These are phyloP conservation scores for Ceratocystis lukuohia DNA, from an alignment of 2,329 filamentous ascomycete genomes.

Conservation along the genomic window DNA sequence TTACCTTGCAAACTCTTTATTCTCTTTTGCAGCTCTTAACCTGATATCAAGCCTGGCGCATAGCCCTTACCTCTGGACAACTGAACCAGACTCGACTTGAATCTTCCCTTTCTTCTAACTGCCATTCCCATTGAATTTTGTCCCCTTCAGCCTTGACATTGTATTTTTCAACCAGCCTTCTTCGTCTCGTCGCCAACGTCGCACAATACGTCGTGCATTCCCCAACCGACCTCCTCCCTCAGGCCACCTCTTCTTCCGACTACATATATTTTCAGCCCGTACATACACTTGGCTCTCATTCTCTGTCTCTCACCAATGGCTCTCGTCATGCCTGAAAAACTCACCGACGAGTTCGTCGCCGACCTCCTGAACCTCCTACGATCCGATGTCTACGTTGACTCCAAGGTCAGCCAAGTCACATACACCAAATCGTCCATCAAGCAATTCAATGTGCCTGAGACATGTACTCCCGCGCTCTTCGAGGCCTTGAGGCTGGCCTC, in stretches of 20 bases:
- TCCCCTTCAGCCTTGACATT: no score
- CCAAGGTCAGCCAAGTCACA: conserved; percentile 58
- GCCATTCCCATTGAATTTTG: no score
- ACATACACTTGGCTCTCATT: no score
- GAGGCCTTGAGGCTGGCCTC: conserved; percentile 68
- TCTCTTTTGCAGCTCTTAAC: conserved; percentile 3
- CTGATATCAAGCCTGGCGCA: neutral
- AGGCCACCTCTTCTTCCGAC: neutral
- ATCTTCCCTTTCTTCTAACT: no score
- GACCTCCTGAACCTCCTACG: conserved; percentile 40
- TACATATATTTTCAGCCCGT: neutral
- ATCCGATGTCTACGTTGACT: conserved; percentile 43
- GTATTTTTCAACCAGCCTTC: no score
- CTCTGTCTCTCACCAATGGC: neutral
- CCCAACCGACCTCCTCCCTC: neutral
- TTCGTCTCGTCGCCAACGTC: no score
- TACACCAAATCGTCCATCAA: conserved; percentile 79
- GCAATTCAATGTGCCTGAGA: conserved; percentile 76
- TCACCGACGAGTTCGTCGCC: conserved; percentile 45
- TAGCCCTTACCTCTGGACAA: neutral
- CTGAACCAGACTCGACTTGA: no score
- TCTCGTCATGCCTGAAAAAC: conserved; percentile 39
- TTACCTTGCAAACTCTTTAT: neutral
- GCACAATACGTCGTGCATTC: no score
- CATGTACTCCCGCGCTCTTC: conserved; percentile 58